Conservation (phyloP, 1,284 basidiomycete species). For the Austroboletus olivaceoglutinosus region DNA sequence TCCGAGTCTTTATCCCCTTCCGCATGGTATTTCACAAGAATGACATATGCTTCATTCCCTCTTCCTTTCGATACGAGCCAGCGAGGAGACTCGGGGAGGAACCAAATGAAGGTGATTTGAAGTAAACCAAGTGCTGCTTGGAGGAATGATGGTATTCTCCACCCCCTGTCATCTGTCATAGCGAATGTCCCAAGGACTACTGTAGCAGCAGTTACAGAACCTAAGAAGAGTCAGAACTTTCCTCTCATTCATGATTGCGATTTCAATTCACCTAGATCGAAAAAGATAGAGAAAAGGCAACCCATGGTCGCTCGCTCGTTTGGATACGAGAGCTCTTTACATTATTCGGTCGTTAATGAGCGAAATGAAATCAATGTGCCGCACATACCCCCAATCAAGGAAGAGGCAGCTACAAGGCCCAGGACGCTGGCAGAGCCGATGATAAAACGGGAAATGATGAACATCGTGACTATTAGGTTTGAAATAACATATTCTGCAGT, state of each 20-base stretch:
- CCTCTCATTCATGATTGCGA: too few relatives aligned
- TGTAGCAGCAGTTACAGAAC: neutral
- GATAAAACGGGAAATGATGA: neutral
- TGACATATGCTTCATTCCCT: neutral
- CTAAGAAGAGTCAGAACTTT: neutral
- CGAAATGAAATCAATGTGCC: neutral
- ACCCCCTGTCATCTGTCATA: neutral
- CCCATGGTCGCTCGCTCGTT: neutral
- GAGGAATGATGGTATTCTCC: neutral
- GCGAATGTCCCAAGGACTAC: neutral
- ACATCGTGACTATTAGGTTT: neutral
- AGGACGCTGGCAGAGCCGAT: neutral
- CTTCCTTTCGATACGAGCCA: neutral
- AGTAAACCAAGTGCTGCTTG: neutral
- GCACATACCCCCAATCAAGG: neutral
- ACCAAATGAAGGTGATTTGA: neutral
- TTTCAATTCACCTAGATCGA: neutral
- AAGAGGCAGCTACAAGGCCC: neutral
- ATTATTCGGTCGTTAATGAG: neutral
- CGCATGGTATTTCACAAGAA: neutral
- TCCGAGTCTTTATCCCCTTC: neutral
- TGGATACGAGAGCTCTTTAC: neutral
- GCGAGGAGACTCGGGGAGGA: neutral
- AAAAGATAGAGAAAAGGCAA: neutral
- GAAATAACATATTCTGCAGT: too few relatives aligned